These are phyloP conservation scores for Lomentospora prolificans DNA, from an alignment of 2,329 filamentous ascomycete species.

Conservation along the genomic window DNA sequence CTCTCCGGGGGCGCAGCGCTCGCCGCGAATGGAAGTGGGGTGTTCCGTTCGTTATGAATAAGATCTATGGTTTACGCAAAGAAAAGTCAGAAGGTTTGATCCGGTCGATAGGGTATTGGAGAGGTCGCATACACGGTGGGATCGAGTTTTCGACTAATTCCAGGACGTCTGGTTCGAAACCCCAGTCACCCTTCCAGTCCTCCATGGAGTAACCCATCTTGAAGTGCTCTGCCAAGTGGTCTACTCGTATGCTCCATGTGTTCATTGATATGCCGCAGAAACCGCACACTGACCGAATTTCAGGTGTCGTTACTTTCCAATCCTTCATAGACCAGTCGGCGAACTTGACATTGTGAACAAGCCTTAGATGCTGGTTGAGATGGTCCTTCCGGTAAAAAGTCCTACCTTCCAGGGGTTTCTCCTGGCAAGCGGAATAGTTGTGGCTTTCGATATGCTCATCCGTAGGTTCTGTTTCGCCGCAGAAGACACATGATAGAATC, in stretches of 20 bases:
- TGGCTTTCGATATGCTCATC: conserved; percentile 47
- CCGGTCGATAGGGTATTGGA: conserved; percentile 25
- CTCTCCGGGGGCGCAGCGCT: conserved; percentile 32
- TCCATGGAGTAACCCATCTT: conserved; percentile 57
- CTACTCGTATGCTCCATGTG: conserved; percentile 49
- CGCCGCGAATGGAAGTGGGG: conserved; percentile 43
- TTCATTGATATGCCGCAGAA: conserved; percentile 55
- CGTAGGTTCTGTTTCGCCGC: conserved; percentile 43
- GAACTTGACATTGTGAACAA: conserved; percentile 55
- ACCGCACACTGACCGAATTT: conserved; percentile 54
- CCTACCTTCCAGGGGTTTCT: conserved; percentile 50
- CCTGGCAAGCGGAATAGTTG: conserved; percentile 55
- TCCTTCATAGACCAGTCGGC: conserved; percentile 53
- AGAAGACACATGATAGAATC: conserved; percentile 48
- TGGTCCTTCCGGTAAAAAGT: conserved; percentile 61
- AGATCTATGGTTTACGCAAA: conserved; percentile 35
- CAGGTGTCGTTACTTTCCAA: conserved; percentile 50
- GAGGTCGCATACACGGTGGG: conserved; percentile 47
- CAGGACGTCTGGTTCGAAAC: conserved; percentile 51
- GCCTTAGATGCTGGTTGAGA: conserved; percentile 53
- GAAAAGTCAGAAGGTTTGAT: conserved; percentile 29
- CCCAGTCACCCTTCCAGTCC: conserved; percentile 62
- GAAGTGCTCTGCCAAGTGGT: conserved; percentile 59
- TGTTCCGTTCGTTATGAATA: conserved; percentile 53
- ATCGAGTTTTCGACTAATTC: conserved; percentile 58